Conservation (phyloP, 345 rosid genomes). For the Eucalyptus victrix region DNA sequence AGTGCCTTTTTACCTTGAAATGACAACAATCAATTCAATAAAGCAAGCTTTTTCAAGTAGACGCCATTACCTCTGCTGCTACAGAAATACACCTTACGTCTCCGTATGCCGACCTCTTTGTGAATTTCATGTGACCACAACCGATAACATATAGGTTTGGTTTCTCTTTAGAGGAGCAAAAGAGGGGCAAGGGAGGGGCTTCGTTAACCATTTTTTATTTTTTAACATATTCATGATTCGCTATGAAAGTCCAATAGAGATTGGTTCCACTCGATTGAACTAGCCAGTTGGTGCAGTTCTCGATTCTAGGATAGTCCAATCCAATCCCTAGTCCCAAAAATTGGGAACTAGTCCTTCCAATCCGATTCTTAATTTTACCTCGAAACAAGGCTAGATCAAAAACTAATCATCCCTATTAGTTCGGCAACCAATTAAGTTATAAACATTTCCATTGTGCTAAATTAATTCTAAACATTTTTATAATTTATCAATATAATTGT, state of each 20-base stretch:
- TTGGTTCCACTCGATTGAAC: no score
- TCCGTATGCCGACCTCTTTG: neutral
- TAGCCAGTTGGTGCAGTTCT: accelerated
- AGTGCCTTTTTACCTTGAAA: neutral
- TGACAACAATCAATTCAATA: neutral
- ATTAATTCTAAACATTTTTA: no score
- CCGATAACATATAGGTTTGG: neutral
- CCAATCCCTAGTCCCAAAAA: accelerated
- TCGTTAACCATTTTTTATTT: no score
- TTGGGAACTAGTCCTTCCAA: accelerated
- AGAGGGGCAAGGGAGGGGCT: no score
- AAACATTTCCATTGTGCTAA: neutral
- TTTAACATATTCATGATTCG: no score
- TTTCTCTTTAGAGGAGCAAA: no score
- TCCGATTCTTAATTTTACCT: no score
- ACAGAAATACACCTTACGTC: neutral
- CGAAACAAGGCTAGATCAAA: accelerated
- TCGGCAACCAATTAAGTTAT: neutral
- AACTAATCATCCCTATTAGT: neutral
- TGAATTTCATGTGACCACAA: neutral
- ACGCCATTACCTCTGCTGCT: neutral
- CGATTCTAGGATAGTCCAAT: no score
- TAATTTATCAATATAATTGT: neutral
- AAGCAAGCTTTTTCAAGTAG: neutral
- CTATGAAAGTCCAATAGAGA: no score